These are phyloP conservation scores for Backusella luteola DNA, from an alignment of 192 early-diverging fungal species.

Conservation along the genomic window DNA sequence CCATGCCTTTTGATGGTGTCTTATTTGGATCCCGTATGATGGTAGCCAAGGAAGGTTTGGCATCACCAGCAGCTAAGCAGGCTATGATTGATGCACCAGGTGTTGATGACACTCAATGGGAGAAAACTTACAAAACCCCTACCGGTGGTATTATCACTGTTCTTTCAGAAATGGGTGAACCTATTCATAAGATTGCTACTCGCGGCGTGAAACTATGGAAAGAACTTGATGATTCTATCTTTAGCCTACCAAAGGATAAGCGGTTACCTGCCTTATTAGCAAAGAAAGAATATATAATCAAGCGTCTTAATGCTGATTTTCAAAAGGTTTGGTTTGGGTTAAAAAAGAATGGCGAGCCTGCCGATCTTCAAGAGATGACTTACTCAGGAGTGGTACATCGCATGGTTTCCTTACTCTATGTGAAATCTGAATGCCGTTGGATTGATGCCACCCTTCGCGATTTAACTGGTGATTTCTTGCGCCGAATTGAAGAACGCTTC, in stretches of 20 bases:
- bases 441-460: slow-evolving; percentile 70
- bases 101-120: slow-evolving; percentile 78
- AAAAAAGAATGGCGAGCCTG: slow-evolving; percentile 70
- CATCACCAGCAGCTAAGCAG: slow-evolving; percentile 79
- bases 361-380: slow-evolving; percentile 90
- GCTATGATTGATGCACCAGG: slow-evolving; percentile 84
- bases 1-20: slow-evolving; percentile 96
- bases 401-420: slow-evolving; percentile 79
- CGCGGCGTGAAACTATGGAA: slow-evolving; percentile 78
- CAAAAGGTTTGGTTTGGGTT: slow-evolving; percentile 95
- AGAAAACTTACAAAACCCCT: slow-evolving; percentile 74
- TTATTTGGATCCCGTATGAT: slow-evolving; percentile 92
- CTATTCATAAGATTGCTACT: slow-evolving; percentile 91
- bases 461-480: slow-evolving; percentile 75
- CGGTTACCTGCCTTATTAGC: slow-evolving; percentile 66
- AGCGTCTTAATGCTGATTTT: slow-evolving; percentile 82
- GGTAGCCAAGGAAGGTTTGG: slow-evolving; percentile 86
- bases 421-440: slow-evolving; percentile 74
- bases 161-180: slow-evolving; percentile 89
- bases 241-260: slow-evolving; percentile 82
- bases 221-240: slow-evolving; percentile 78
- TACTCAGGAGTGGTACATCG: slow-evolving; percentile 85
- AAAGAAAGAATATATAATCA: slow-evolving; percentile 86
- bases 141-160: slow-evolving; percentile 82
- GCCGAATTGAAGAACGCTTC: slow-evolving; percentile 90